Evolutionary conservation across 2,329 filamentous ascomycete genomes (phyloP).

Genomic region (Dothideomycetes sp.): DNA sequence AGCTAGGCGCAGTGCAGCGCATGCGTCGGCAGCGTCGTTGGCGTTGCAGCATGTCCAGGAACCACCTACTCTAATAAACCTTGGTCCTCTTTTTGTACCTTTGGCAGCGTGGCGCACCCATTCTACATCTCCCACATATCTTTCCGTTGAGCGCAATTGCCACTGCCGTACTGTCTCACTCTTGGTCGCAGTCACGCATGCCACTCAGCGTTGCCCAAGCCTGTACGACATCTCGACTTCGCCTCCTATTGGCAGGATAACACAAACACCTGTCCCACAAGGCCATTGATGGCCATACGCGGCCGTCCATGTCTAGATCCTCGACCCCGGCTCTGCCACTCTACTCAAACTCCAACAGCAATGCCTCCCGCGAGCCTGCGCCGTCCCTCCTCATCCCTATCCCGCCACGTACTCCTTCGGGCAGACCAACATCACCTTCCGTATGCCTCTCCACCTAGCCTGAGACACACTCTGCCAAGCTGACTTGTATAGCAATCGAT

Average conservation of each 20-base stretch:
- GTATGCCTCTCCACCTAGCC: not conserved
- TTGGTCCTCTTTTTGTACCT: too few relatives aligned
- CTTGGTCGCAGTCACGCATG: too few relatives aligned
- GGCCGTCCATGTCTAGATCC: slow-evolving; percentile 45
- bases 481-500: slow-evolving; percentile 23
- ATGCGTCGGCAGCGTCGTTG: too few relatives aligned
- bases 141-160: too few relatives aligned
- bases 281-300: slow-evolving; percentile 25
- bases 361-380: slow-evolving; percentile 23
- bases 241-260: not conserved
- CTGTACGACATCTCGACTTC: not conserved
- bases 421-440: slow-evolving; percentile 1
- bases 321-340: slow-evolving; percentile 47
- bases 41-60: too few relatives aligned
- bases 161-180: too few relatives aligned
- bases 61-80: too few relatives aligned
- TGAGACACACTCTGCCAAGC: not conserved
- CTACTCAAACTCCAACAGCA: slow-evolving; percentile 26
- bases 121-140: too few relatives aligned
- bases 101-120: too few relatives aligned
- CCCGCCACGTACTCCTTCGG: not conserved
- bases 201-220: not conserved
- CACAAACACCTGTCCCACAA: not conserved
- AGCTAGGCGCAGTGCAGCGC: too few relatives aligned
- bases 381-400: slow-evolving; percentile 4